Conservation (phyloP, 176 grass and related monocot species). For the Lolium rigidum region DNA sequence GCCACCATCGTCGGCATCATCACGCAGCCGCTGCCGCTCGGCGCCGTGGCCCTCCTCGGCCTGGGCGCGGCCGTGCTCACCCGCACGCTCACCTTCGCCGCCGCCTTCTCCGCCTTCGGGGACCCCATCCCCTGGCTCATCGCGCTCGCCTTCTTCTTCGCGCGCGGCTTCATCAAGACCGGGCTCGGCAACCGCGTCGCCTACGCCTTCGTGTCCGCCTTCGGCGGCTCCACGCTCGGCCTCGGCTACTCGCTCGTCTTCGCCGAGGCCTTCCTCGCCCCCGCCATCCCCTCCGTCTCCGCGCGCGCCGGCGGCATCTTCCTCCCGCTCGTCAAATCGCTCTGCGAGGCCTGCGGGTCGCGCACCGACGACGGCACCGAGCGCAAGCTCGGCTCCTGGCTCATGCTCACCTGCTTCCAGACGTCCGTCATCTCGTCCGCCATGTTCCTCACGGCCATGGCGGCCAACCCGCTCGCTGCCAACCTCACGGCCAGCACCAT, state of each 20-base stretch:
- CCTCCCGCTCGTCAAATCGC: conserved; percentile 86
- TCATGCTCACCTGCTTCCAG: conserved; percentile 99
- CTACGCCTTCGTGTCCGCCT: conserved; percentile 88
- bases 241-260: conserved; percentile 95
- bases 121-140: conserved; percentile 99
- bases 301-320: conserved; percentile 92
- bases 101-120: conserved; percentile 92
- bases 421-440: conserved; percentile 88
- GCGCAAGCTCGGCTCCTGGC: conserved; percentile 79
- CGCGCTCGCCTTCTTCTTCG: conserved; percentile 99
- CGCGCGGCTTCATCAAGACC: conserved; percentile 93
- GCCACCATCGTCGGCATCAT: conserved; percentile 99
- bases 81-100: conserved; percentile 82
- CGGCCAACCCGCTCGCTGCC: conserved; percentile 82
- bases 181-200: conserved; percentile 85
- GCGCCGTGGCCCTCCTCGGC: conserved; percentile 87
- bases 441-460: conserved; percentile 98
- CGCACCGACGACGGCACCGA: conserved; percentile 77
- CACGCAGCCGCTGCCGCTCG: conserved; percentile 93
- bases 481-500: conserved; percentile 81
- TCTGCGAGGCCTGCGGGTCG: conserved; percentile 83
- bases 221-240: conserved; percentile 82
- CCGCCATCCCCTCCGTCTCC: conserved; percentile 90
- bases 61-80: conserved; percentile 91
- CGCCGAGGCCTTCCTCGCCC: conserved; percentile 88